phyloP scores from a whole-genome alignment of 2,329 filamentous ascomycete genomes.

The Aspergillus neoniger region DNA sequence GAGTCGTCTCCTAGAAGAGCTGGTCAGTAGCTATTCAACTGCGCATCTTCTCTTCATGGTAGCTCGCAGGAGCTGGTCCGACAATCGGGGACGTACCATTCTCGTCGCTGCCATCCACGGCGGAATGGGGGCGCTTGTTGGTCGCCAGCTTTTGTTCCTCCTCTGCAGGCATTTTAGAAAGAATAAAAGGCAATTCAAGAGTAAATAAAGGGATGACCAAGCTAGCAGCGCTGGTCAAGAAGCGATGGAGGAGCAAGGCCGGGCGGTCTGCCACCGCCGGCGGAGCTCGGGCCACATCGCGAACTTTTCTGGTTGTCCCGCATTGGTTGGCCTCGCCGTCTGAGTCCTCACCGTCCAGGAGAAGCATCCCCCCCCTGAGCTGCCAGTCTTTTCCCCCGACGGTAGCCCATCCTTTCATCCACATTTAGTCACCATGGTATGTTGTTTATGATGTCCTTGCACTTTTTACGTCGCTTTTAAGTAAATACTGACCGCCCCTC shows the following conservation, averaged over 20 bases:
- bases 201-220: constrained; percentile 4
- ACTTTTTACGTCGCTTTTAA: constrained; percentile 7
- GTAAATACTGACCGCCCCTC: constrained; percentile 14
- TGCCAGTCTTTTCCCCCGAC: constrained; percentile 18
- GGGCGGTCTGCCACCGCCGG: constrained; percentile 23
- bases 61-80: neutral
- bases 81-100: constrained; percentile 29
- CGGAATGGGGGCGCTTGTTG: constrained; percentile 60
- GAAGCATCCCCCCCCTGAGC: constrained; percentile 21
- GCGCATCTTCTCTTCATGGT: neutral
- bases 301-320: constrained; percentile 34
- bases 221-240: neutral
- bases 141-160: constrained; percentile 32
- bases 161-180: constrained; percentile 31
- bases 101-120: constrained; percentile 53
- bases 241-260: neutral
- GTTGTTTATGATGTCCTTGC: neutral
- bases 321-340: constrained; percentile 19
- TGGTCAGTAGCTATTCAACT: constrained; percentile 14
- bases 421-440: constrained; percentile 33
- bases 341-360: constrained; percentile 8
- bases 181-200: neutral
- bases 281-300: constrained; percentile 32
- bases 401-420: constrained; percentile 23
- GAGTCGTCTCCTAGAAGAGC: constrained; percentile 50